A percentile compares a stretch with the other conserved stretches of the same genome.
phyloP scores from a whole-genome alignment of 106 monocot species.

The Chionographis japonica region DNA sequence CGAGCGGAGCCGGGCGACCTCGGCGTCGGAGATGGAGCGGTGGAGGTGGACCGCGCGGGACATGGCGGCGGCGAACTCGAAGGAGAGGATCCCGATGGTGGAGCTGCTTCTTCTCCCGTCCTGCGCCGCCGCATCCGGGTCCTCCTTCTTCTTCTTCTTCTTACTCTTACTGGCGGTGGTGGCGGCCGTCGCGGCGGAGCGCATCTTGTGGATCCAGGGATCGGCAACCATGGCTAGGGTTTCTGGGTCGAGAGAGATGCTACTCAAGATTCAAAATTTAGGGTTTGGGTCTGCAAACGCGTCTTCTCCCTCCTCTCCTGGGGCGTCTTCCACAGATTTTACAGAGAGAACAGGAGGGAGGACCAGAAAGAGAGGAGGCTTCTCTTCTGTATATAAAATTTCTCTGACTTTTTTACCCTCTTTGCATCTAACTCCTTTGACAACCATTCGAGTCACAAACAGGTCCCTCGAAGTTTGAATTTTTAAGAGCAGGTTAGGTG shows the following conservation, averaged over 20 bases:
- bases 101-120: not conserved
- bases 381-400: too few species aligned
- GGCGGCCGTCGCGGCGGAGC: conserved; percentile 5
- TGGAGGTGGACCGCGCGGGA: conserved; percentile 69
- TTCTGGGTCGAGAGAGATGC: too few species aligned
- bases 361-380: not conserved
- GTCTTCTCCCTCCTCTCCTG: too few species aligned
- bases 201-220: conserved; percentile 52
- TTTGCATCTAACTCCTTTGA: too few species aligned
- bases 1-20: conserved; percentile 31
- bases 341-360: not conserved
- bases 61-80: conserved; percentile 89
- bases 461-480: too few species aligned
- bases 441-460: too few species aligned
- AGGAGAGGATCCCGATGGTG: conserved; percentile 75
- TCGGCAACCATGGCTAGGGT: conserved; percentile 33
- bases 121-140: not conserved
- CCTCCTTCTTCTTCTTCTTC: conserved; percentile 16
- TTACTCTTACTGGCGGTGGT: not conserved
- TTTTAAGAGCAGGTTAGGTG: too few species aligned
- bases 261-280: too few species aligned
- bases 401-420: too few species aligned
- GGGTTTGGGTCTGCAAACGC: too few species aligned
- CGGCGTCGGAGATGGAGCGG: conserved; percentile 65
- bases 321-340: too few species aligned